These are phyloP conservation scores for Yamadazyma sp. DNA, from an alignment of 805 yeast species.

Conservation along the genomic window DNA sequence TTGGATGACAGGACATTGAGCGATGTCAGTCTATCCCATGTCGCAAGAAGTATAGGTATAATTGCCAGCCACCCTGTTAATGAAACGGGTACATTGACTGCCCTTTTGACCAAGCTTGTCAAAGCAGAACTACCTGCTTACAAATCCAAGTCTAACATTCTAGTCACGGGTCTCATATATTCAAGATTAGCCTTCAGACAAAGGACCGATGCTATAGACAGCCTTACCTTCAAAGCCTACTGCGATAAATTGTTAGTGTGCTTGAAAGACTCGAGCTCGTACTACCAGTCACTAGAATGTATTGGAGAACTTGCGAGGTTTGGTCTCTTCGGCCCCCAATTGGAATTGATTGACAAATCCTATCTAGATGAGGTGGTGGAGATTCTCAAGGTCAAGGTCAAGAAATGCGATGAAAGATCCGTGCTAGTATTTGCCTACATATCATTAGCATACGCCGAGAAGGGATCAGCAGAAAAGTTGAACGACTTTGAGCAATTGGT, in stretches of 20 bases:
- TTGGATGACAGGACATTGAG: conserved; percentile 21
- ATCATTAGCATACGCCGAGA: conserved; percentile 31
- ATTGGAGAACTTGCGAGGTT: conserved; percentile 45
- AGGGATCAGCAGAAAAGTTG: conserved; percentile 18
- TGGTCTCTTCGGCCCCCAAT: conserved; percentile 45
- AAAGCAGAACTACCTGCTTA: conserved; percentile 13
- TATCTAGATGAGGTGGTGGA: conserved; percentile 18
- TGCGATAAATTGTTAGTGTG: conserved; percentile 15
- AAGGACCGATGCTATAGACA: conserved; percentile 20
- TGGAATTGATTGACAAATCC: conserved; percentile 7
- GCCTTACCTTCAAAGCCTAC: conserved; percentile 12
- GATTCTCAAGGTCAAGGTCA: conserved; percentile 40
- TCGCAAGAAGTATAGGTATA: conserved; percentile 49
- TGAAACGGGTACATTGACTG: conserved; percentile 9
- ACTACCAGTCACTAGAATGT: conserved; percentile 34
- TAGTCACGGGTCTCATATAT: conserved; percentile 44
- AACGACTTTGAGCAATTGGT: conserved; percentile 44
- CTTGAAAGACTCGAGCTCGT: conserved; percentile 20
- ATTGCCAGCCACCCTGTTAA: conserved; percentile 43
- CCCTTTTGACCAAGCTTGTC: conserved; percentile 11
- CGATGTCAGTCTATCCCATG: conserved; percentile 27
- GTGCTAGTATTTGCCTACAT: conserved; percentile 56
- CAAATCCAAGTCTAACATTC: conserved; percentile 20
- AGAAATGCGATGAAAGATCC: conserved; percentile 60
- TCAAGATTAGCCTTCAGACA: conserved; percentile 45